phyloP scores from a whole-genome alignment of 345 rosid species.

The Arabis alpina region DNA sequence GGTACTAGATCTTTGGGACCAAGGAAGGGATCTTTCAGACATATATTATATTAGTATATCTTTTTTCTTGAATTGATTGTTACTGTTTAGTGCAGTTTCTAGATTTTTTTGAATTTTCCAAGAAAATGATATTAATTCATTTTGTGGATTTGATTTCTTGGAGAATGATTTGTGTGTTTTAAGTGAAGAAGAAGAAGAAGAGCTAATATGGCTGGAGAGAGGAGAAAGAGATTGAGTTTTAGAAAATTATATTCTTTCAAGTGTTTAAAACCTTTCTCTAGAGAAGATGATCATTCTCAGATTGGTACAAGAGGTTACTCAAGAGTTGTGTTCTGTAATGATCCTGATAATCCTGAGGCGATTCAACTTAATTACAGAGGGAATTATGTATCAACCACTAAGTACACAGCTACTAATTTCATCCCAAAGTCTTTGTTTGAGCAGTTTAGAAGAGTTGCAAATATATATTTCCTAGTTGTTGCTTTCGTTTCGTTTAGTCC shows the following conservation, averaged over 20 bases:
- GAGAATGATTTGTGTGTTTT: no score
- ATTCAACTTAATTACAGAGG: slow-evolving; percentile 63
- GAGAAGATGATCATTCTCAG: slow-evolving; percentile 58
- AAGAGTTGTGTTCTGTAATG: slow-evolving; percentile 87
- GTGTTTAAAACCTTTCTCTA: slow-evolving; percentile 51
- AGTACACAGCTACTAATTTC: slow-evolving; percentile 73
- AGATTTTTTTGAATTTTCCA: neutral
- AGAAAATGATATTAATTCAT: no score
- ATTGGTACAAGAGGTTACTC: slow-evolving; percentile 78
- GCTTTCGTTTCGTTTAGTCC: slow-evolving; percentile 90
- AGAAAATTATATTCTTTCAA: slow-evolving; percentile 69
- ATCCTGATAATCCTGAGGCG: slow-evolving; percentile 68
- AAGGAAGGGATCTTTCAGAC: neutral
- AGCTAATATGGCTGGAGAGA: slow-evolving; percentile 44
- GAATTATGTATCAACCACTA: slow-evolving; percentile 87
- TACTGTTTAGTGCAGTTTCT: slow-evolving; percentile 34
- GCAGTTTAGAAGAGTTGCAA: slow-evolving; percentile 97
- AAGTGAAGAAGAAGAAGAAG: no score
- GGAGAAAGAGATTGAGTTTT: slow-evolving; percentile 48
- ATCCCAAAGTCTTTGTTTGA: slow-evolving; percentile 96
- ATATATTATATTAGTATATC: neutral
- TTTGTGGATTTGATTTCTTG: no score
- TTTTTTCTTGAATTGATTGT: slow-evolving; percentile 9
- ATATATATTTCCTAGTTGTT: slow-evolving; percentile 83
- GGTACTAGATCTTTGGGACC: no score